Evolutionary conservation across 257 asterid species (phyloP).

Genomic region (Plantago elongata): DNA sequence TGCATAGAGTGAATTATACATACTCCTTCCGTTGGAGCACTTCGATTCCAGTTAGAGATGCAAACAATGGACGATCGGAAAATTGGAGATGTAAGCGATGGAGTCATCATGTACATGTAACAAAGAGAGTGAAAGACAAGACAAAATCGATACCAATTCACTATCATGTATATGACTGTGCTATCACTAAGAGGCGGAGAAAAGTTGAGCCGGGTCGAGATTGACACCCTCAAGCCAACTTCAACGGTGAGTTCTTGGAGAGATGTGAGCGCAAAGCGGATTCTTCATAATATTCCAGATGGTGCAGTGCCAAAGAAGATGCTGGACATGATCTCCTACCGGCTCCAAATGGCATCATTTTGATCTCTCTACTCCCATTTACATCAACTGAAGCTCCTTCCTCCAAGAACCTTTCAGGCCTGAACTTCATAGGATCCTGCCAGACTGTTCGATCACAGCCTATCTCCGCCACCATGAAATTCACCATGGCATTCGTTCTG

Average conservation of each 20-base stretch:
- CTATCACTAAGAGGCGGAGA: too few species aligned
- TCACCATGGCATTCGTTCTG: constrained; percentile 39
- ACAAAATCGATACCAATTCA: too few species aligned
- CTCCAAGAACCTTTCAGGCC: constrained; percentile 42
- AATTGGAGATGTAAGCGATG: too few species aligned
- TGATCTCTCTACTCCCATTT: constrained; percentile 58
- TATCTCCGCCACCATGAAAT: constrained; percentile 66
- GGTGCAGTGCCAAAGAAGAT: constrained; percentile 42
- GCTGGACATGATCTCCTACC: constrained; percentile 68
- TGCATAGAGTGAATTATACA: too few species aligned
- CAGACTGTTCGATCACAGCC: constrained; percentile 41
- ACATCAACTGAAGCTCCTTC: constrained; percentile 4
- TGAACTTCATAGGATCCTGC: constrained; percentile 37
- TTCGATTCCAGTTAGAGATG: too few species aligned
- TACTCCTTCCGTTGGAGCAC: too few species aligned
- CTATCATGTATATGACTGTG: too few species aligned
- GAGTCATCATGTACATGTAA: too few species aligned
- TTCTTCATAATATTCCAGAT: constrained; percentile 17
- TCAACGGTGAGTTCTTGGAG: neutral
- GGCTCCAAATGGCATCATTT: constrained; percentile 75
- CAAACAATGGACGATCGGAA: too few species aligned
- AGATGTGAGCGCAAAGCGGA: neutral
- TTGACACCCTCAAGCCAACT: too few species aligned
- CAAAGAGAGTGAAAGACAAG: too few species aligned
- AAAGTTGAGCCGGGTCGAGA: too few species aligned